A percentile compares a stretch with the other conserved stretches of the same genome.
These are phyloP conservation scores for Pseudogymnoascus sp. DNA, from an alignment of 2,329 filamentous ascomycete genomes.

Conservation along the genomic window DNA sequence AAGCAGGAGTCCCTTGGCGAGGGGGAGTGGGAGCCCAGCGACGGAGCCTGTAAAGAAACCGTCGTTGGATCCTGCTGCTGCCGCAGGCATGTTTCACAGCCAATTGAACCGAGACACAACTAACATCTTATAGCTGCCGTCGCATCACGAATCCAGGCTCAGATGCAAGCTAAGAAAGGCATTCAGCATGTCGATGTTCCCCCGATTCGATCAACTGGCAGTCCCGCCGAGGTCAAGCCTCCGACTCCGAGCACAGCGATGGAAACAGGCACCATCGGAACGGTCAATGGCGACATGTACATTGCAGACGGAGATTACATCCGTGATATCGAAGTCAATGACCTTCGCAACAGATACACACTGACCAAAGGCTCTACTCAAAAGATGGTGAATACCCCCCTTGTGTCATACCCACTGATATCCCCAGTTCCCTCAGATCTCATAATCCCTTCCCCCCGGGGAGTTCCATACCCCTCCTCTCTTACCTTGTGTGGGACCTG, in stretches of 20 bases:
- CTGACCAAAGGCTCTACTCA: slow-evolving; percentile 95
- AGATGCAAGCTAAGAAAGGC: slow-evolving; percentile 77
- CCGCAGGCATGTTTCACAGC: slow-evolving; percentile 54
- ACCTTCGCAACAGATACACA: slow-evolving; percentile 91
- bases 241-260: slow-evolving; percentile 15
- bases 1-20: slow-evolving; percentile 63
- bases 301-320: slow-evolving; percentile 96
- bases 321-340: slow-evolving; percentile 98
- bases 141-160: slow-evolving; percentile 78
- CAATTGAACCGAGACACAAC: background rate
- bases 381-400: slow-evolving; percentile 96
- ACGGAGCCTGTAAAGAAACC: slow-evolving; percentile 33
- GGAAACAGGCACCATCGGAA: slow-evolving; percentile 34
- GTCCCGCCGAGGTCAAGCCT: slow-evolving; percentile 4
- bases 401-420: slow-evolving; percentile 61
- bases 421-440: slow-evolving; percentile 28
- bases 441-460: slow-evolving; percentile 29
- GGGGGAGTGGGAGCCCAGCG: slow-evolving; percentile 23
- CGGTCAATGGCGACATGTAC: slow-evolving; percentile 78
- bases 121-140: slow-evolving; percentile 57
- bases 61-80: slow-evolving; percentile 62
- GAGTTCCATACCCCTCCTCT: slow-evolving; percentile 11
- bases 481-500: slow-evolving; percentile 46
- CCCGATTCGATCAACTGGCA: slow-evolving; percentile 58
- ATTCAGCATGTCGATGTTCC: slow-evolving; percentile 87